phyloP scores from a whole-genome alignment of 148 eudicot genomes.

The Vaccinium myrtillus region DNA sequence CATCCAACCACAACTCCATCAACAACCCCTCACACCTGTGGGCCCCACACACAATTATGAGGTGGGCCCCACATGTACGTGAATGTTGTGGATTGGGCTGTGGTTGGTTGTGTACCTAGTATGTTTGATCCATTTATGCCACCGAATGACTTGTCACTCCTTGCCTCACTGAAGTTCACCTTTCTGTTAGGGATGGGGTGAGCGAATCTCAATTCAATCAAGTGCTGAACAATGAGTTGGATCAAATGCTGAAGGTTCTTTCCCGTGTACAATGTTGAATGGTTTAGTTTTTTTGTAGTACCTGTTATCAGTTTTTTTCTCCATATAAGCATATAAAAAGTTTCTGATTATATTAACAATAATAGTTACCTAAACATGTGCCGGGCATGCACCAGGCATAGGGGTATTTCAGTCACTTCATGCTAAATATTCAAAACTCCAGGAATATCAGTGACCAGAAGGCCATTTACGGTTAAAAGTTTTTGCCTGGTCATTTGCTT shows the following conservation, averaged over 20 bases:
- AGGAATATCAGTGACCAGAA: background rate
- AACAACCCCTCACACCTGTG: too few relatives aligned
- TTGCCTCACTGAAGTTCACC: slow-evolving; percentile 8
- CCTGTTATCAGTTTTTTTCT: background rate
- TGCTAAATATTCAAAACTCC: background rate
- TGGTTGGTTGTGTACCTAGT: too few relatives aligned
- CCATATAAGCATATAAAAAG: too few relatives aligned
- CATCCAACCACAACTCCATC: too few relatives aligned
- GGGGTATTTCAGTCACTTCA: too few relatives aligned
- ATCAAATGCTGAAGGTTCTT: slow-evolving; percentile 83
- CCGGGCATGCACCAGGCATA: too few relatives aligned
- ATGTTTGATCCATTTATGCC: background rate
- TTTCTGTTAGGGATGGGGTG: slow-evolving; percentile 74
- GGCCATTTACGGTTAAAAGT: too few relatives aligned
- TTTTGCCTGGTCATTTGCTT: background rate
- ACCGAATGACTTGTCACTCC: background rate
- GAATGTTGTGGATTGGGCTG: too few relatives aligned
- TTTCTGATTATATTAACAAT: too few relatives aligned
- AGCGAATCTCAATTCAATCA: slow-evolving; percentile 79
- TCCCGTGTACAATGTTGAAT: background rate
- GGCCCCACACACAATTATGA: too few relatives aligned
- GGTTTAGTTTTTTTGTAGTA: background rate
- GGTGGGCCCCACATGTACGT: too few relatives aligned
- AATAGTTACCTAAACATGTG: too few relatives aligned
- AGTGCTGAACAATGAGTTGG: slow-evolving; percentile 75